Percentiles rank a stretch among this genome's conserved stretches.
Evolutionary conservation across 805 yeast genomes (phyloP).

Genomic region (Pichia rugopelliculosa): DNA sequence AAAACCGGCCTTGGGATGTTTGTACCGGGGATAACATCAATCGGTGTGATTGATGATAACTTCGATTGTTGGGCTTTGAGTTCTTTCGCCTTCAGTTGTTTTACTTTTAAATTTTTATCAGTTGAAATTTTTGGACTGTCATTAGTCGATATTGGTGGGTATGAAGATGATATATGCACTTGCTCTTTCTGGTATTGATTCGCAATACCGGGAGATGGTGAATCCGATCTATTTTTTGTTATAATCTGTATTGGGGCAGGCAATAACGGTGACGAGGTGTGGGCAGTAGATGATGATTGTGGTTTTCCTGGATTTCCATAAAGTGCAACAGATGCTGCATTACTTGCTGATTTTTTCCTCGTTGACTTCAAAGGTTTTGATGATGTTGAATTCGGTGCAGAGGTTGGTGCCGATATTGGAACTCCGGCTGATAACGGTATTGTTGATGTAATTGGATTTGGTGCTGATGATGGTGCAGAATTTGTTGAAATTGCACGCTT

Average conservation of each 20-base stretch:
- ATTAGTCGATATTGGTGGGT: background rate
- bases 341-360: conserved; percentile 10
- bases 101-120: conserved; percentile 5
- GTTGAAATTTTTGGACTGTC: conserved; percentile 5
- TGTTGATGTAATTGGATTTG: background rate
- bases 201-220: background rate
- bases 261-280: background rate
- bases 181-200: background rate
- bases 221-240: background rate
- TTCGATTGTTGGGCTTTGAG: background rate
- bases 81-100: background rate
- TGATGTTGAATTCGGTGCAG: background rate
- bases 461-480: background rate
- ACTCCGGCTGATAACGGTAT: no score
- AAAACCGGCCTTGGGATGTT: conserved; percentile 48
- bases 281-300: background rate
- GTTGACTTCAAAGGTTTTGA: background rate
- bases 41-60: background rate
- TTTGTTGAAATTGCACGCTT: background rate
- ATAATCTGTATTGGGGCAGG: background rate
- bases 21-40: conserved; percentile 50
- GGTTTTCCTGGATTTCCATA: conserved; percentile 3
- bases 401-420: background rate
- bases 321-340: conserved; percentile 20
- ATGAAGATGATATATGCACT: background rate